phyloP scores from a whole-genome alignment of 257 asterid genomes.

The Penstemon newberryi region DNA sequence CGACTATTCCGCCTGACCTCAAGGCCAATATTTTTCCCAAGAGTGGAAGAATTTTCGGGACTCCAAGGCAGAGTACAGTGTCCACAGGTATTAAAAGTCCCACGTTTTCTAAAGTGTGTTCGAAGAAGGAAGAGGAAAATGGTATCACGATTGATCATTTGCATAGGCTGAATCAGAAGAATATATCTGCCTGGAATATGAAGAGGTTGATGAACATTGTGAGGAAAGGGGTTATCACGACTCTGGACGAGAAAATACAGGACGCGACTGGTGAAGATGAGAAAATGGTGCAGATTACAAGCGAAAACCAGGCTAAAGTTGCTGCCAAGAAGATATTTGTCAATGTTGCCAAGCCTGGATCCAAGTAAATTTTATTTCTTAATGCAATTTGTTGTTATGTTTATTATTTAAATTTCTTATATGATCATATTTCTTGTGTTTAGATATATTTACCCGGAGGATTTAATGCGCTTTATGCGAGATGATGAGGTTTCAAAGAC shows the following conservation, averaged over 20 bases:
- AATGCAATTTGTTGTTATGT: neutral
- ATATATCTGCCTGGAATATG: constrained; percentile 75
- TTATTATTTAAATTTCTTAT: neutral
- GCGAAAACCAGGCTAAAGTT: constrained; percentile 49
- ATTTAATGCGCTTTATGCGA: constrained; percentile 55
- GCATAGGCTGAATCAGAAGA: constrained; percentile 58
- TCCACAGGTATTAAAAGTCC: constrained; percentile 28
- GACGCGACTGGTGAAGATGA: constrained; percentile 41
- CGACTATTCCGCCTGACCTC: constrained; percentile 48
- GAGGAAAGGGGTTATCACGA: constrained; percentile 53
- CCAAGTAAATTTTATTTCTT: constrained; percentile 38
- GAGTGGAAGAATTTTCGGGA: constrained; percentile 35
- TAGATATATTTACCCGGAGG: constrained; percentile 46
- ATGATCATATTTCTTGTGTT: neutral
- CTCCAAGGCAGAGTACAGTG: constrained; percentile 30
- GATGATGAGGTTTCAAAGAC: constrained; percentile 57
- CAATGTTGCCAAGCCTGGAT: constrained; percentile 53
- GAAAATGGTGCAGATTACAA: constrained; percentile 44
- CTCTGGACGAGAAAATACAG: constrained; percentile 52
- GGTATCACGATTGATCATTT: constrained; percentile 51
- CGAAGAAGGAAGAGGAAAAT: constrained; percentile 39
- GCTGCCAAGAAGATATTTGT: constrained; percentile 59
- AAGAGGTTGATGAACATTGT: constrained; percentile 62
- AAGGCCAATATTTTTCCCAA: constrained; percentile 34
- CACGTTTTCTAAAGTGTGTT: constrained; percentile 28